Percentiles rank a stretch among this genome's conserved stretches.
These are phyloP conservation scores for Saccharum hybrid DNA, from an alignment of 202 grass and related monocot species.

Conservation along the genomic window DNA sequence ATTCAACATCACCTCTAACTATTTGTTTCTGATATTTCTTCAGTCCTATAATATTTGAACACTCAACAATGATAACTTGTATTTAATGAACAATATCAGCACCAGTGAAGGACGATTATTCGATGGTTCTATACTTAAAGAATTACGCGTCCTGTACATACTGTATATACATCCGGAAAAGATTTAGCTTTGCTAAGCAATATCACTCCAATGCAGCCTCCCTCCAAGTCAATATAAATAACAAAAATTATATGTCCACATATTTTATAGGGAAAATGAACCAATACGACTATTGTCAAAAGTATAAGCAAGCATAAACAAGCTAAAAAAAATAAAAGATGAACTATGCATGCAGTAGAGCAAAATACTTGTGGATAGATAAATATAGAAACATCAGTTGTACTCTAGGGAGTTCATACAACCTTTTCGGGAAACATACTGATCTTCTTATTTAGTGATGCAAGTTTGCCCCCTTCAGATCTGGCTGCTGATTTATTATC, in stretches of 20 bases:
- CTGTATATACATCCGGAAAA: conserved; percentile 31
- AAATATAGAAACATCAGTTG: conserved; percentile 41
- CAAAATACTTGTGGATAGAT: conserved; percentile 14
- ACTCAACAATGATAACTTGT: not conserved
- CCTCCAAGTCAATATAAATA: conserved; percentile 36
- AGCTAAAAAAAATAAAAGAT: conserved; percentile 26
- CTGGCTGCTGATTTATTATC: conserved; percentile 54
- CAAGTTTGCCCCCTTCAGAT: conserved; percentile 61
- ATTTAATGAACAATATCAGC: conserved; percentile 2
- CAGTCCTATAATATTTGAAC: not conserved
- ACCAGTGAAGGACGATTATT: conserved; percentile 29
- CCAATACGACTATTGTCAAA: not conserved
- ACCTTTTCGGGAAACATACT: conserved; percentile 93
- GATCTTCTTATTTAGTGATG: conserved; percentile 77
- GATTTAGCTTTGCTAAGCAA: conserved; percentile 16
- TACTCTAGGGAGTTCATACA: conserved; percentile 49
- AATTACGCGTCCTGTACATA: not conserved
- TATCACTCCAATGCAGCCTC: not conserved
- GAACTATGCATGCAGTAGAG: conserved; percentile 22
- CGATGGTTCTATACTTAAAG: not conserved
- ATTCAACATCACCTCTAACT: not conserved
- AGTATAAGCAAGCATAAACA: conserved; percentile 16
- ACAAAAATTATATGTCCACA: conserved; percentile 25
- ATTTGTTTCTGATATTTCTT: not conserved
- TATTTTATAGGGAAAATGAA: conserved; percentile 24